Base-by-base conservation (phyloP, 2,329 filamentous ascomycete species). In the Nothomitra cinnamomea region DNA sequence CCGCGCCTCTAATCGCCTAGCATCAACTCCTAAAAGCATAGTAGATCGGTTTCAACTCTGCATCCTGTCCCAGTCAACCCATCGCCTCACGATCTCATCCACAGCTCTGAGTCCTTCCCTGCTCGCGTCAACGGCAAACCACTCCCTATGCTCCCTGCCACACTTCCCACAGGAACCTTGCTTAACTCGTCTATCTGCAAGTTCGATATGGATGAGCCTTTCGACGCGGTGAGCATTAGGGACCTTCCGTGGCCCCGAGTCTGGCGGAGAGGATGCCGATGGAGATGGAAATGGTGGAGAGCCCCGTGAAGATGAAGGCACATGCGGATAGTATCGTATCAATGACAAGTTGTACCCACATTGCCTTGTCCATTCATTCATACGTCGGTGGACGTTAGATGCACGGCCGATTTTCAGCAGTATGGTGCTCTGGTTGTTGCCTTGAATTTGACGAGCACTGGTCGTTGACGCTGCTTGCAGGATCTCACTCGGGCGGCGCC, bases 361-460 rank as follows among this genome's bases (percentile, higher is more conserved):
- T 69, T 98, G 92, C 24, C 85, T 80, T 52, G 82, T 82, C 92
- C 92, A 96, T 67, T 96, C 85, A 62, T 89, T 88, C 70, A 98
- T 77, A 13, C 92, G 79, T 4, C 89, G 78, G 63, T 94, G 87
- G 2, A 98, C 89, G 62, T 98, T 98, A 59, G 79, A 76, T 7
- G 80, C 76, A 21, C 80, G 73, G 6, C 80, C 80, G 45, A 83
- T 83, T 57, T 83, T 82, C 45, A 83, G 68, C 22, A 79, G 70
- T 52, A 83, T 83, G 1, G 81, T 87, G 56, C 80, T 79, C 52
- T 64, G 63, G 2, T 60, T 57, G 10, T 28, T 24, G 1, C 24
- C 25, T 10, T 25, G 21, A 50, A 5, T 19, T 50, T 12, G n/a
- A 52, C n/a, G 28, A n/a, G 38, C 50, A 69, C 66, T 51, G 24